Percentiles rank a stretch among this genome's conserved stretches.
Evolutionary conservation across 768 basidiomycete genomes (phyloP).

Genomic region (Sarcodon aspratus): DNA sequence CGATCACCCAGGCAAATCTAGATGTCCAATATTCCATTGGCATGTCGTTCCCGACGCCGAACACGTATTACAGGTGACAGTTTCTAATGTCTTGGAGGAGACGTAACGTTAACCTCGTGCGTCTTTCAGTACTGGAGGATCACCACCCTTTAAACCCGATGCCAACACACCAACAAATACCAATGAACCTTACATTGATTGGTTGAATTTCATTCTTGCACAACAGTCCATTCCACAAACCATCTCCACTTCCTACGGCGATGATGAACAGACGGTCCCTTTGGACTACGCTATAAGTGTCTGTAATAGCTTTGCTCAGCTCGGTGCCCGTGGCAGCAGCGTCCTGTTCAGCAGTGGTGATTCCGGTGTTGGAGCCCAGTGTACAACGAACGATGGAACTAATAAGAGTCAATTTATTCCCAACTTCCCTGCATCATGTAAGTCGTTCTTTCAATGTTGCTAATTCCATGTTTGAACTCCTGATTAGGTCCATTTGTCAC

Average conservation of each 20-base stretch:
- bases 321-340: slow-evolving; percentile 47
- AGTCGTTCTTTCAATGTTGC: background rate
- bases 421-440: slow-evolving; percentile 32
- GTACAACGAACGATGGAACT: slow-evolving; percentile 26
- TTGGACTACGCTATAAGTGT: slow-evolving; percentile 44
- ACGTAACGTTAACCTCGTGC: slow-evolving; percentile 1
- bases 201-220: slow-evolving; percentile 39
- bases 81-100: slow-evolving; percentile 2
- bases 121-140: slow-evolving; percentile 45
- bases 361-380: slow-evolving; percentile 47
- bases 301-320: slow-evolving; percentile 50
- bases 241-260: slow-evolving; percentile 50
- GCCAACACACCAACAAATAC: slow-evolving; percentile 31
- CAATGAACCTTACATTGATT: slow-evolving; percentile 59
- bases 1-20: slow-evolving; percentile 16
- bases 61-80: slow-evolving; percentile 41
- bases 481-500: slow-evolving; percentile 45
- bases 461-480: background rate
- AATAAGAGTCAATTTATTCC: slow-evolving; percentile 19
- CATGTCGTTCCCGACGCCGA: slow-evolving; percentile 40
- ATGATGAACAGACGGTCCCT: slow-evolving; percentile 48
- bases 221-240: slow-evolving; percentile 42
- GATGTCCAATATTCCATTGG: slow-evolving; percentile 25
- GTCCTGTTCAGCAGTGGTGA: slow-evolving; percentile 60
- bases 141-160: slow-evolving; percentile 50